Evolutionary conservation across 1,284 basidiomycete genomes (phyloP), one percentile per base, ranked within the genome.

Genomic region (Lentinula novae-zelandiae): DNA sequence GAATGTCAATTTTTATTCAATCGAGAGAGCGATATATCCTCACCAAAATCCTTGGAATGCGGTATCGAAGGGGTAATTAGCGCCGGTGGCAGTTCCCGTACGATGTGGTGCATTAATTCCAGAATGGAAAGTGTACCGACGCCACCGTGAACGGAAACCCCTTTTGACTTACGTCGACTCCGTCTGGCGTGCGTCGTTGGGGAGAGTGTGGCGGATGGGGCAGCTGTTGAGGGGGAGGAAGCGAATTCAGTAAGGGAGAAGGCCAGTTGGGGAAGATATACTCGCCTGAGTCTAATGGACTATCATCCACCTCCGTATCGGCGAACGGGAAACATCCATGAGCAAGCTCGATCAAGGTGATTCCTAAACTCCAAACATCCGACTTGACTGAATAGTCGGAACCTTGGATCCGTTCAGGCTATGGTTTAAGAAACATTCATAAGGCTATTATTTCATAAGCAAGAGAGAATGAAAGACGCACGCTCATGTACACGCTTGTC

Each of bases 371-470:
- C 96, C 95, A 98, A 6, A 98, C 93, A 70, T 98, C 96, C 5
- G 95, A 97, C 77, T 97, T 98, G 75, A 97, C 93, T 38, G 93
- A 93, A 76, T 99, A 98, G 70, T 94, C 90, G 2, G 95, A 95
- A 60, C 97, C 96, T 80, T 98, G 96, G 70, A 99, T 98, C 59
- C 96, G 95, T 73, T 99, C 96, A 38, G 96, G 96, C 94, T 98
- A n/a, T 44, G 3, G 72, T 13, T 51, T 33, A 12, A 8, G 13
- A n/a, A 17, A 7, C 2, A n/a, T 8, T 2, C 27, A 15, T n/a
- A 33, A 13, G 12, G 44, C 49, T 58, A 62, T 64, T 17, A 65
- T 52, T 54, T 8, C 4, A 8, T 33, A 9, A 39, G 3, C 34
- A 5, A 36, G 27, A 54, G 3, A 57, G 39, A 17, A 44, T 60